Evolutionary conservation across 139 green algal species (phyloP).

Genomic region (Chlorella sp.): DNA sequence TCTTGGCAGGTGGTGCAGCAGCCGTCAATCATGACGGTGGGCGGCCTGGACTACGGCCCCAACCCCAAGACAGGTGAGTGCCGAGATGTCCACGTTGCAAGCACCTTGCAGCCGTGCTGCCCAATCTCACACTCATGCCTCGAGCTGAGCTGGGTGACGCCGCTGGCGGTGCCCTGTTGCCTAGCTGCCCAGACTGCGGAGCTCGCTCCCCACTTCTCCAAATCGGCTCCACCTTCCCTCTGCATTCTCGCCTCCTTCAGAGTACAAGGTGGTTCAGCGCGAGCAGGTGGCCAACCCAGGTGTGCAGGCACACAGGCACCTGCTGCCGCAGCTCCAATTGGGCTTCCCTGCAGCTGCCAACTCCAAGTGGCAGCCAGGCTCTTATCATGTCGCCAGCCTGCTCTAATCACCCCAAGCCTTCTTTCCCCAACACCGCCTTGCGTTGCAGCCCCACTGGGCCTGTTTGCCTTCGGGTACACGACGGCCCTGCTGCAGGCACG

Average conservation of each 20-base stretch:
- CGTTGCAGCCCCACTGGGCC: constrained; percentile 5
- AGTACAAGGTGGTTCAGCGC: constrained; percentile 40
- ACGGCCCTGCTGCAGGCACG: constrained; percentile 43
- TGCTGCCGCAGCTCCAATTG: background rate
- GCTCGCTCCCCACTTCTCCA: background rate
- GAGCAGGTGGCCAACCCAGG: constrained; percentile 41
- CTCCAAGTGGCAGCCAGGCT: background rate
- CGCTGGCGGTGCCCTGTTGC: no score
- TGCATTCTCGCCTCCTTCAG: background rate
- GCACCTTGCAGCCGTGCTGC: no score
- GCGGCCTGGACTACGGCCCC: constrained; percentile 10
- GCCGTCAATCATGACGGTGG: background rate
- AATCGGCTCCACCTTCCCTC: background rate
- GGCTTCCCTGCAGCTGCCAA: background rate
- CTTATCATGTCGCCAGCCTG: background rate
- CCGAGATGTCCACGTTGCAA: no score
- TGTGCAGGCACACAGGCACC: background rate
- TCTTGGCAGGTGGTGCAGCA: background rate
- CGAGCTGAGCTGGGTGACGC: no score
- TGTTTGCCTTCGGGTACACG: constrained; percentile 34
- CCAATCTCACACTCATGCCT: no score
- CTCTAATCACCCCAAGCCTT: background rate
- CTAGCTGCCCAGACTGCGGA: no score
- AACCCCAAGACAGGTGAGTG: constrained; percentile 5
- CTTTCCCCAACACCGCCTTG: background rate